Percentiles rank a stretch among this genome's conserved stretches.
These are phyloP conservation scores for Alisma plantagoaquatica DNA, from an alignment of 106 monocot species.

Conservation along the genomic window DNA sequence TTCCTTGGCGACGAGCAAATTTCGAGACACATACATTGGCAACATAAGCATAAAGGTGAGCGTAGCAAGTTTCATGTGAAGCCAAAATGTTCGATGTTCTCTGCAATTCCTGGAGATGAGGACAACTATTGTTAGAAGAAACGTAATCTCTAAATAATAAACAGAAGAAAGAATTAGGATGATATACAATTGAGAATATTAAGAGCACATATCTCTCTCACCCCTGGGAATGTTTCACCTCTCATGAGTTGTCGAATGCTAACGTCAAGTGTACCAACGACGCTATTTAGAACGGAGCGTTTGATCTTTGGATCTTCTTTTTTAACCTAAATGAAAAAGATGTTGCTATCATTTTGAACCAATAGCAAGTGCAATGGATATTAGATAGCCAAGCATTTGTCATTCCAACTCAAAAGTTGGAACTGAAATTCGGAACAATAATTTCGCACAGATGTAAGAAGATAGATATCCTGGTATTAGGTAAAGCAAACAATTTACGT, in stretches of 20 bases:
- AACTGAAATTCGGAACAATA: no score
- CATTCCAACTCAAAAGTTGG: no score
- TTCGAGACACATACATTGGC: constrained; percentile 40
- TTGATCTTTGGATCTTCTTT: constrained; percentile 38
- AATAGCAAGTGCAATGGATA: no score
- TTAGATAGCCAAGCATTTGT: no score
- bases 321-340: constrained; percentile 22
- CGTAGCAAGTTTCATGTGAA: constrained; percentile 6
- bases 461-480: no score
- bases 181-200: not conserved
- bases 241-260: constrained; percentile 28
- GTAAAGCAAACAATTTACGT: no score
- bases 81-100: constrained; percentile 6
- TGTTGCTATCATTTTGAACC: no score
- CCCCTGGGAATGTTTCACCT: constrained; percentile 32
- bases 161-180: no score
- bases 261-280: constrained; percentile 39
- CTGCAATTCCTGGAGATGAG: constrained; percentile 16
- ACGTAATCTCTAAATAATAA: no score
- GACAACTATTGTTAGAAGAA: not conserved
- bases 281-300: constrained; percentile 40
- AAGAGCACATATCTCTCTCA: constrained; percentile 7
- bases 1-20: constrained; percentile 44
- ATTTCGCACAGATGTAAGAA: no score
- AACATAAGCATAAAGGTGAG: constrained; percentile 32